Base-by-base conservation (phyloP, 2,329 filamentous ascomycete species). In the Colletotrichum sp. region DNA sequence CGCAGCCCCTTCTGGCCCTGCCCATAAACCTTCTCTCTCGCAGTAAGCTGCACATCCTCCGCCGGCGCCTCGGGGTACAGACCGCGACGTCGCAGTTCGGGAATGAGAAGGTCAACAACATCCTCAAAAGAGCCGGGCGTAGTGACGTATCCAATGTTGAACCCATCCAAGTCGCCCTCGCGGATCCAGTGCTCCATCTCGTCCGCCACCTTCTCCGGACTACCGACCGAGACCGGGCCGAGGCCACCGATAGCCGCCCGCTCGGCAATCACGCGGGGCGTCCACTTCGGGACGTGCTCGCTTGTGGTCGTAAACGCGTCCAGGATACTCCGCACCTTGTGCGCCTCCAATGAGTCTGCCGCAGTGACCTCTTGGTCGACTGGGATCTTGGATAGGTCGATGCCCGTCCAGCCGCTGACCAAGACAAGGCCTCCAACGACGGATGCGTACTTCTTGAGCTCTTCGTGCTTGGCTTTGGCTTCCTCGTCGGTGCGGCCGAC, bases 1-100 rank as follows among this genome's bases (percentile, higher is more conserved):
- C 91, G 85, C 75, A 94, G 80, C 16, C 87, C 85, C 8, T 82
- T 87, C 81, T 93, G 92, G 0, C 92, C 92, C 76, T 85, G 86
- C 0, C 92, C 91, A 81, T 93, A 93, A 0, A 93, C 84, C 83
- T 90, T 93, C 83, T 94, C 92, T 21, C 91, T 84, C 1, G 88
- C 88, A 4, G 90, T 91, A 30, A 89, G 77, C n/a, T 80, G 78
- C 18, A 85, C 83, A 32, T 86, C 84, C 5, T 76, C 76, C 4
- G 78, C 77, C 0, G 81, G 79, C 4, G 62, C 64, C 55, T 86
- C 81, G 1, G 80, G 80, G 55, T 85, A 85, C 3, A 83, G n/a
- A 0, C 82, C 81, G 2, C 82, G 77, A 21, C 76, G 76, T 26
- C 81, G 76, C 28, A 84, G 77, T 49, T 83, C 82, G 5, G 82